phyloP scores from a whole-genome alignment of 192 early-diverging fungal genomes.

The Podila epigama region DNA sequence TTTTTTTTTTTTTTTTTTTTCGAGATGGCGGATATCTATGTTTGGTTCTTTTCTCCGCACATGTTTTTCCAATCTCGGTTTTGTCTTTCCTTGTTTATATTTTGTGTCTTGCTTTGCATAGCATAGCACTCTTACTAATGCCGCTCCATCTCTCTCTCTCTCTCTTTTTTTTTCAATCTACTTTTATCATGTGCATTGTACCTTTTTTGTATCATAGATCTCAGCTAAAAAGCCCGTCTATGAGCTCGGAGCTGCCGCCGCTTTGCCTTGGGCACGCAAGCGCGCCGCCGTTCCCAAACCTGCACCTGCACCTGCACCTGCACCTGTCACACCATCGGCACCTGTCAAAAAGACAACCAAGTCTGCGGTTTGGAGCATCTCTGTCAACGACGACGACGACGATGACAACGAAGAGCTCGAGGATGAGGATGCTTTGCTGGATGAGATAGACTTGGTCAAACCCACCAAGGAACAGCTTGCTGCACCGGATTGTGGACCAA shows the following conservation, averaged over 20 bases:
- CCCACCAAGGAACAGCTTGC: slow-evolving; percentile 60
- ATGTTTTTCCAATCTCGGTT: neutral
- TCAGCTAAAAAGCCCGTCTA: slow-evolving; percentile 82
- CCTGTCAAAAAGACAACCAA: slow-evolving; percentile 33
- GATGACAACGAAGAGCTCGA: slow-evolving; percentile 84
- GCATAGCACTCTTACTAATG: neutral
- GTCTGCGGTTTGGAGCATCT: slow-evolving; percentile 76
- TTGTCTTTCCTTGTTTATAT: neutral
- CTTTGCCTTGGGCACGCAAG: slow-evolving; percentile 84
- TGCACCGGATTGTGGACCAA: slow-evolving; percentile 73
- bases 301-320: slow-evolving; percentile 10
- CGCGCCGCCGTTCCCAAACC: slow-evolving; percentile 28
- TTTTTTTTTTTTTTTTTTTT: neutral
- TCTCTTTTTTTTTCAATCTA: neutral
- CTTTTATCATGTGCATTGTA: slow-evolving; percentile 47
- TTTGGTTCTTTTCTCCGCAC: slow-evolving; percentile 1
- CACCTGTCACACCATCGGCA: slow-evolving; percentile 33
- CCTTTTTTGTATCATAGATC: slow-evolving; percentile 58
- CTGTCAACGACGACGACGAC: slow-evolving; percentile 70
- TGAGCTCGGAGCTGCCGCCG: slow-evolving; percentile 85
- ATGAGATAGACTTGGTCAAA: slow-evolving; percentile 81
- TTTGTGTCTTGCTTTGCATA: neutral
- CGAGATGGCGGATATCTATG: neutral
- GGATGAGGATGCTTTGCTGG: slow-evolving; percentile 87
- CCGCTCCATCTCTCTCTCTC: neutral